These are phyloP conservation scores for Yamadazyma paraphyllophila DNA, from an alignment of 805 yeast genomes.

Conservation along the genomic window DNA sequence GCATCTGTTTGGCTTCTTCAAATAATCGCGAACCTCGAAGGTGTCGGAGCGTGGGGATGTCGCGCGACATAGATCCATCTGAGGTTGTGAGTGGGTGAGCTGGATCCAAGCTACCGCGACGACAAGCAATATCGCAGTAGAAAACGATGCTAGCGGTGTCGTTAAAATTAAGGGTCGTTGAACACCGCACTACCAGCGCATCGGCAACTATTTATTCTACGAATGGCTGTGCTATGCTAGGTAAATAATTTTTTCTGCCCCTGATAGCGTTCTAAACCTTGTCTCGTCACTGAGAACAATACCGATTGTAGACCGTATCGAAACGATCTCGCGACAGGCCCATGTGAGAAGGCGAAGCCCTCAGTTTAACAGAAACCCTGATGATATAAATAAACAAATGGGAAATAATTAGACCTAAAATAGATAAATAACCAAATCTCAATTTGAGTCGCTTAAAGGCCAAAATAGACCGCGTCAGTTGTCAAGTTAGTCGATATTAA, in stretches of 20 bases:
- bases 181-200: too few relatives aligned
- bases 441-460: neutral
- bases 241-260: too few relatives aligned
- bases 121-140: too few relatives aligned
- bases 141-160: too few relatives aligned
- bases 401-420: slow-evolving; percentile 1
- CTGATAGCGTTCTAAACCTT: too few relatives aligned
- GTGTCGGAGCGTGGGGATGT: neutral
- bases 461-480: slow-evolving; percentile 3
- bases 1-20: slow-evolving; percentile 2
- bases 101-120: too few relatives aligned
- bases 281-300: too few relatives aligned
- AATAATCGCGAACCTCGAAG: neutral
- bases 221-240: too few relatives aligned
- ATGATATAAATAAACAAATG: neutral
- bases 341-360: neutral
- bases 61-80: neutral
- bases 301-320: too few relatives aligned
- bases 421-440: neutral
- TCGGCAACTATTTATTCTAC: too few relatives aligned
- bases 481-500: neutral
- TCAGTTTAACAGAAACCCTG: neutral
- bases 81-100: too few relatives aligned
- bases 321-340: neutral
- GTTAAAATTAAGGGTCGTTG: too few relatives aligned